Base-by-base conservation (phyloP, 1,284 basidiomycete species). In the Naganishia cerealis region DNA sequence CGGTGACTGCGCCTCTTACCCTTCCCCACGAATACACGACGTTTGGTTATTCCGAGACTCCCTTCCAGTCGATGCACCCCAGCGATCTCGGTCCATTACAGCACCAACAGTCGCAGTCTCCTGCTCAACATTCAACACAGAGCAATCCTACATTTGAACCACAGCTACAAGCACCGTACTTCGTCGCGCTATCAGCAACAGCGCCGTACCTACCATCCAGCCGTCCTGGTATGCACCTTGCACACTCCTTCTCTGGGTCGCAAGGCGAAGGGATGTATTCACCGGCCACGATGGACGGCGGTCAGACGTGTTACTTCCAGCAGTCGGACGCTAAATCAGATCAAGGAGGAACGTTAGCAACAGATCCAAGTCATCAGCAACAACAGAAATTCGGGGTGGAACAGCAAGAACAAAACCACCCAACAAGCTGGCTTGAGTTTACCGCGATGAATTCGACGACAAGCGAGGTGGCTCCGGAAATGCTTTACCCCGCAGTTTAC, bases 1-100 rank as follows among this genome's bases (percentile, higher is more conserved):
- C 61, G 12, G 50, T 29, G 2, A 63, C 61, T 8, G 61, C 61
- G n/a, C 61, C 61, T 7, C 61, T 54, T n/a, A 63, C 50, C 12
- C n/a, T 63, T n/a, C 15, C 46, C 16, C 21, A 36, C 39, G 16
- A 29, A 3, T 13, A 63, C 39, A 21, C 12, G 6, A n/a, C 13
- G 6, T 46, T 33, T 21, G 18, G n/a, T 18, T n/a, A 43, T 2
- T 24, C 26, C 10, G 38, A 26, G 13, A 3, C 50, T 40, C 39
- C 46, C 15, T 39, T 42, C 29, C 50, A 50, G 21, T 12, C 13
- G 50, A 53, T 63, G 38, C 50, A 62, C 4, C 26, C 24, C 6
- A 50, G 13, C 13, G 13, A 50, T 1, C 16, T 50, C 18, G 61
- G 61, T 63, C 61, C 61, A 1, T 29, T 63, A 4, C 61, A 63